Percentiles rank a stretch among this genome's conserved stretches.
Evolutionary conservation across 2,329 filamentous ascomycete species (phyloP).

Genomic region (Paraphaeosphaeria minitans): DNA sequence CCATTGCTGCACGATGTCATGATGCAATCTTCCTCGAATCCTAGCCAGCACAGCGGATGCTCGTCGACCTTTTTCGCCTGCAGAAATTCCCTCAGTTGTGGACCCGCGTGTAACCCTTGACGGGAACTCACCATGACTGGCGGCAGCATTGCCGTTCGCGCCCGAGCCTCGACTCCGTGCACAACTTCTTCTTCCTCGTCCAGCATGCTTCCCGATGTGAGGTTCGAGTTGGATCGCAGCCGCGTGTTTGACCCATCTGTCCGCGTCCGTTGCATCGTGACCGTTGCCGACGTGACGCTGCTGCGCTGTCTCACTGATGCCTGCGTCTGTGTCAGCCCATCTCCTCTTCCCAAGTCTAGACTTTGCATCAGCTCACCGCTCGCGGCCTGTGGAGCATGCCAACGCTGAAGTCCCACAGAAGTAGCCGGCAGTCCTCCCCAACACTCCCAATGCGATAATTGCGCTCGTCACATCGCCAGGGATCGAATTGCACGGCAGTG

Average conservation of each 20-base stretch:
- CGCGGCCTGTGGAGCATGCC: slow-evolving; percentile 94
- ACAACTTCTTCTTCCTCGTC: slow-evolving; percentile 67
- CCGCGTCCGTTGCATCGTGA: slow-evolving; percentile 54
- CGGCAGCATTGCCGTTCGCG: slow-evolving; percentile 82
- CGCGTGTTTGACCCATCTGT: slow-evolving; percentile 67
- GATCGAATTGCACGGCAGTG: slow-evolving; percentile 89
- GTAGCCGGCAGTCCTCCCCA: slow-evolving; percentile 86
- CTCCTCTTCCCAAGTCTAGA: not conserved
- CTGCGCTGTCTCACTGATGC: slow-evolving; percentile 62
- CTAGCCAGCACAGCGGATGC: slow-evolving; percentile 86
- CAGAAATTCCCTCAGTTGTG: slow-evolving; percentile 14
- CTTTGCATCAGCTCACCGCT: slow-evolving; percentile 62
- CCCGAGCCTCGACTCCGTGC: slow-evolving; percentile 84
- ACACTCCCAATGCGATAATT: slow-evolving; percentile 97
- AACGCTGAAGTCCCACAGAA: slow-evolving; percentile 97
- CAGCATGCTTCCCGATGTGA: slow-evolving; percentile 59
- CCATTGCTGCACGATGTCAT: slow-evolving; percentile 91
- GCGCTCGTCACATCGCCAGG: slow-evolving; percentile 93
- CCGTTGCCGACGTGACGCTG: slow-evolving; percentile 57
- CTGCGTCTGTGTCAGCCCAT: slow-evolving; percentile 36
- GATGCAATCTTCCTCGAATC: slow-evolving; percentile 92
- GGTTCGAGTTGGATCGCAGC: slow-evolving; percentile 72
- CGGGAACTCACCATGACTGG: slow-evolving; percentile 77
- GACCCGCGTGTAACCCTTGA: slow-evolving; percentile 7
- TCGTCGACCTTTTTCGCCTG: slow-evolving; percentile 83